Evolutionary conservation across 2,329 filamentous ascomycete species (phyloP), one percentile per base, ranked within the genome.

Genomic region (Colletotrichum chlorophyti): DNA sequence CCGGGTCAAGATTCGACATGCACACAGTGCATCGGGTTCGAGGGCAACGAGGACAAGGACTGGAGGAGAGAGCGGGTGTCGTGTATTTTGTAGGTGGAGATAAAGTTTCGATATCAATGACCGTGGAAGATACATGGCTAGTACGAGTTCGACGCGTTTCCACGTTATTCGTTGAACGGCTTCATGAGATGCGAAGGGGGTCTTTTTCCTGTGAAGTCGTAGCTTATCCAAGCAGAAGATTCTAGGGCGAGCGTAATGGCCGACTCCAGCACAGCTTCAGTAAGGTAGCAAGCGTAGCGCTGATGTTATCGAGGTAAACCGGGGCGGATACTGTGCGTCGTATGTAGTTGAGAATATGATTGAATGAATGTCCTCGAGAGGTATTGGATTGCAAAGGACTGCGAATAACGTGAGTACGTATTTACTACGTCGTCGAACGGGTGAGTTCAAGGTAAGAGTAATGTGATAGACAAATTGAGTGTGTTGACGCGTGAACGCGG

Each of bases 1-100:
- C 47, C 90, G 85, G 3, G 94, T 96, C 43, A 99, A 86, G 61
- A 99, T 97, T 61, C 93, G 92, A 72, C 93, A 96, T 62, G 93
- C 95, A 75, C 94, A 98, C 62, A 99, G 86, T 63, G 95, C 91
- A 77, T 99, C 95, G 53, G 95, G 93, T 70, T 97, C 94, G 71
- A 98, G 90, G 31, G 94, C 91, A 64, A 93, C 93, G 54, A 99
- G 90, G 63, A 99, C 86, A 23, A 98, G 83, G 51, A 98, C 92
- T 0, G 93, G 93, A 34, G 94, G 91, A 15, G 93, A 95, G 48
- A 94, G 86, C n/a, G 93, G 90, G 71, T 97, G 91, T 65, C 93
- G 89, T 40, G 91, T 90, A 73, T 85, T 86, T 73, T 96, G 87
- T 54, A 99, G 90, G 75, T 97, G 91, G 60, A 85, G 84, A 80